Evolutionary conservation across 2,329 filamentous ascomycete genomes (phyloP), one percentile per base, ranked within the genome.

Genomic region (Aspergillus persii): DNA sequence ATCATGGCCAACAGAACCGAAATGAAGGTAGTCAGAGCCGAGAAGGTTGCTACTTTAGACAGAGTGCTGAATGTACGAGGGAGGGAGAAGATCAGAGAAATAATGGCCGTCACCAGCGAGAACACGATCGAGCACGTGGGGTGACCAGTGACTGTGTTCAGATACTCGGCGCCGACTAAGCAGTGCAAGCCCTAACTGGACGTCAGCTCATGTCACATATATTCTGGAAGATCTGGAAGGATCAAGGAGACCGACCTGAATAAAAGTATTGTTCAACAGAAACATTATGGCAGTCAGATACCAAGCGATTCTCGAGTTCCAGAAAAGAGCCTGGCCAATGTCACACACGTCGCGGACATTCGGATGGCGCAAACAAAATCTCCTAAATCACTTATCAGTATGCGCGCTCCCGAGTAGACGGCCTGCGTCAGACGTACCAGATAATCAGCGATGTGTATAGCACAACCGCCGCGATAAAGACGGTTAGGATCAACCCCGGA

Each of bases 281-380:
- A 97, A 97, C 90, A 96, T 96, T 73, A 91, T 78, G 1, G 91
- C 92, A 1, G 86, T 88, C 57, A 82, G 77, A 68, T 81, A 87
- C 80, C 86, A 88, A 2, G 83, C 86, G 85, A 89, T 91, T 60
- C 84, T 86, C 74, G 91, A 87, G 64, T 89, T 88, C 88, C 89
- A 96, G 77, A 96, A 96, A 26, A 97, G 85, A 84, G 93, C 93
- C 75, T 96, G 91, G n/a, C 92, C 93, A 71, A 97, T 90, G 72
- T 97, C 93, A 72, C 92, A 96, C 12, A 96, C 91, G 78, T 97
- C 93, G 67, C 92, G 88, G 60, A 96, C 88, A 74, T 97, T 91
- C 0, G 93, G 93, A 71, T 97, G 92, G 51, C 92, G 86, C 59
- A 97, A 79, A 73, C 93, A 97, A 70, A 96, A 96, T 73, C 93